Base-by-base conservation (phyloP, 1,284 basidiomycete genomes). In the Cerioporus squamosus region DNA sequence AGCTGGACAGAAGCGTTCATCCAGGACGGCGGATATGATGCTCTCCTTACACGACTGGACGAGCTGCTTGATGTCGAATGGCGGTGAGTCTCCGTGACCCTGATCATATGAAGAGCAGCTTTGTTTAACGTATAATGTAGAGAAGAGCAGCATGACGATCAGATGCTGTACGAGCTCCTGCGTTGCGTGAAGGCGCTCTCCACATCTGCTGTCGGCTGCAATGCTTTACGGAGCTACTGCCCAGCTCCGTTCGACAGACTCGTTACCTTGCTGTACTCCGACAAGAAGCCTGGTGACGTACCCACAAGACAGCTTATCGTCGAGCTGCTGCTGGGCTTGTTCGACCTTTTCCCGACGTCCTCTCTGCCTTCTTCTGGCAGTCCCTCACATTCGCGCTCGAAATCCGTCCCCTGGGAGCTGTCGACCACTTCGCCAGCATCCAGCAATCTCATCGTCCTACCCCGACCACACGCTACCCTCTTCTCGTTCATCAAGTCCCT, bases 141-240 rank as follows among this genome's bases (percentile, higher is more conserved):
- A 62, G 97, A 98, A 73, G 97, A 99, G 72, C 96, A 98, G 71
- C 96, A 97, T 67, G 97, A 98, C 70, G 97, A 99, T 72, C 89
- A 96, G 72, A 81, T 97, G 47, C 81, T 99, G 8, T 90, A 97
- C 67, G 97, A 98, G 72, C 78, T 99, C 0, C 79, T 99, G 26
- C 87, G 95, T 3, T 98, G 95, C 75, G 86, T 99, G 75, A 97
- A 97, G 72, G 97, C 93, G 0, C 80, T 99, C 1, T 88, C 90
- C 0, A 96, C 95, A 1, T 97, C 96, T 1, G 87, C 90, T 9
- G 91, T 95, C 38, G 91, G 90, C 14, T 91, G 85, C 67, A 84
- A 84, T 29, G 94, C 95, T 1, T 82, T 99, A 2, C 87, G 93
- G 12, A 88, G 85, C 61, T 87, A 87, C 23, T 90, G 90, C 52